phyloP scores from a whole-genome alignment of 2,329 filamentous ascomycete genomes.

The Colletotrichum paranaense region DNA sequence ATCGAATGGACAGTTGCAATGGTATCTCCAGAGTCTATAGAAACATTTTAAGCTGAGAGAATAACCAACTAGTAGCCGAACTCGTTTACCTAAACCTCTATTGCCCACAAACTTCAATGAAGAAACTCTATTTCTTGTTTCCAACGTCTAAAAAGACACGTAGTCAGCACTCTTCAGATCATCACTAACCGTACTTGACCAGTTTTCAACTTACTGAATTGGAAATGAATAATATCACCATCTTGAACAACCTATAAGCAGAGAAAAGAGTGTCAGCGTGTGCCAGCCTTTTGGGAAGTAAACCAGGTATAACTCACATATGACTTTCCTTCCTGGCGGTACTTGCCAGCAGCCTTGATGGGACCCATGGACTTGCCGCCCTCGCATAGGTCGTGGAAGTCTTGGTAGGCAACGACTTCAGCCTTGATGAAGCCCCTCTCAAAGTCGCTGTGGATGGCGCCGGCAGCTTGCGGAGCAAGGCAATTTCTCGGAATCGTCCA shows the following conservation, averaged over 20 bases:
- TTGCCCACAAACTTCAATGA: neutral
- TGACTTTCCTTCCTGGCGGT: neutral
- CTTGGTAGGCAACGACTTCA: conserved; percentile 57
- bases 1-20: no score
- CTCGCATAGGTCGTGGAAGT: conserved; percentile 56
- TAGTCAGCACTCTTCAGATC: neutral
- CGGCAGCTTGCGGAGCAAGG: conserved; percentile 53
- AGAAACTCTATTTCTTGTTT: neutral
- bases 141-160: neutral
- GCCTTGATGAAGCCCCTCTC: conserved; percentile 58
- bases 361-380: conserved; percentile 56
- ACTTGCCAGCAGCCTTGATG: neutral
- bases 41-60: no score
- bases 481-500: conserved; percentile 54
- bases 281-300: no score
- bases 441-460: conserved; percentile 55
- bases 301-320: neutral
- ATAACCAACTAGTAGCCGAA: no score
- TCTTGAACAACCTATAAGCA: neutral
- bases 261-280: no score
- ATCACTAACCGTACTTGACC: neutral
- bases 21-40: no score
- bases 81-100: neutral
- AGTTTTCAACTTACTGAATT: neutral
- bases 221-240: neutral